Conservation (phyloP, 2,329 filamentous ascomycete species). For the Pseudomassariella vexata region DNA sequence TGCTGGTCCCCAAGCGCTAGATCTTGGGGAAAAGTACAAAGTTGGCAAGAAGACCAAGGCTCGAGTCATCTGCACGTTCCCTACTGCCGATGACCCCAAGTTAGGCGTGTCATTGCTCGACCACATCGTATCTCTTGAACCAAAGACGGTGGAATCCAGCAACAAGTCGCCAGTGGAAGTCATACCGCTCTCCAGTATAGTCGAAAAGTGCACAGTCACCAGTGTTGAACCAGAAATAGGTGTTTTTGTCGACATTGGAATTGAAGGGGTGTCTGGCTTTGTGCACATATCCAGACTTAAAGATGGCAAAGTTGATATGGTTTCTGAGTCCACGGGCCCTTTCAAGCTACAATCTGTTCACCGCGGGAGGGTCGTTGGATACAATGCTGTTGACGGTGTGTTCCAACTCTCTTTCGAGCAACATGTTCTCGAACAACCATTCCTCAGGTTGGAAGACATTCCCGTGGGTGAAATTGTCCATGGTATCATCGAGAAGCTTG, state of each 20-base stretch:
- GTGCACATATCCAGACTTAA: slow-evolving; percentile 92
- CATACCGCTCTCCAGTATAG: slow-evolving; percentile 66
- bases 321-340: slow-evolving; percentile 70
- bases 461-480: slow-evolving; percentile 74
- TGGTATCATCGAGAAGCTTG: slow-evolving; percentile 77
- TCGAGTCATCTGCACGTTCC: slow-evolving; percentile 83
- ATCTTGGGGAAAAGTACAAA: slow-evolving; percentile 74
- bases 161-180: slow-evolving; percentile 46
- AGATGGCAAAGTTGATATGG: slow-evolving; percentile 79
- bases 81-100: slow-evolving; percentile 71
- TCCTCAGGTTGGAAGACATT: slow-evolving; percentile 87
- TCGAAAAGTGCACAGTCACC: slow-evolving; percentile 73
- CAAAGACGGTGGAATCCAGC: slow-evolving; percentile 36
- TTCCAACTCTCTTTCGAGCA: slow-evolving; percentile 82
- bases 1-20: slow-evolving; percentile 59
- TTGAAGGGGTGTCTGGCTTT: slow-evolving; percentile 69
- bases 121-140: slow-evolving; percentile 65
- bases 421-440: slow-evolving; percentile 77
- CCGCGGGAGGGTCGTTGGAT: slow-evolving; percentile 75
- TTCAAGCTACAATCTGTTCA: slow-evolving; percentile 77
- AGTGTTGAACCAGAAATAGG: slow-evolving; percentile 77
- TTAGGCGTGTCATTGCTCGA: slow-evolving; percentile 82
- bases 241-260: slow-evolving; percentile 69
- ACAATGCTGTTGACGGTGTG: slow-evolving; percentile 79
- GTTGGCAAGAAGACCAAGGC: slow-evolving; percentile 79